phyloP scores from a whole-genome alignment of 805 yeast species.

The Candida anglica region DNA sequence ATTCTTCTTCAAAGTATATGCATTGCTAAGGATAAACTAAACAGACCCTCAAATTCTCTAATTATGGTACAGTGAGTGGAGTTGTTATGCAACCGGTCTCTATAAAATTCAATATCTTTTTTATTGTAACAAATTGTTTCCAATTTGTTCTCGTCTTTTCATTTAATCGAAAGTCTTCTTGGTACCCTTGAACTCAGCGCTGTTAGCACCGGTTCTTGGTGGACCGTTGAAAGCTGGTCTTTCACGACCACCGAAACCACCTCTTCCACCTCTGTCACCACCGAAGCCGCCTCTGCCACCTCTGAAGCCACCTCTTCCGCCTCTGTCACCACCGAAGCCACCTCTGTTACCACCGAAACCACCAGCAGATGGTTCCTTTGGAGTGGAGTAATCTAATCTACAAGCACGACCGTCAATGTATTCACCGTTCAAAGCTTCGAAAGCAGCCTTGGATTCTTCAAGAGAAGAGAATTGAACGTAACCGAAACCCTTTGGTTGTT shows the following conservation, averaged over 20 bases:
- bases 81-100: too few relatives aligned
- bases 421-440: constrained; percentile 84
- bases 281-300: constrained; percentile 30
- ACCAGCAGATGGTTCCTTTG: constrained; percentile 56
- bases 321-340: constrained; percentile 30
- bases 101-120: too few relatives aligned
- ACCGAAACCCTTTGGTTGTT: constrained; percentile 98
- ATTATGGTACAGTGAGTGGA: too few relatives aligned
- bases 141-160: background rate
- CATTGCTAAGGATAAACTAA: too few relatives aligned
- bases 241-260: constrained; percentile 32
- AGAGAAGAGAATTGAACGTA: constrained; percentile 86
- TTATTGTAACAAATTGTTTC: too few relatives aligned
- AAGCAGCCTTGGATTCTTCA: constrained; percentile 88
- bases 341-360: constrained; percentile 44
- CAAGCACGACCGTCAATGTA: constrained; percentile 88
- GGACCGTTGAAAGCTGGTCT: constrained; percentile 49
- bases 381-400: constrained; percentile 92
- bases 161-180: constrained; percentile 75
- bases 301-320: constrained; percentile 21
- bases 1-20: too few relatives aligned
- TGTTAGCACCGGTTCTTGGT: constrained; percentile 61
- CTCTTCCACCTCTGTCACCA: constrained; percentile 21
- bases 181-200: constrained; percentile 75
- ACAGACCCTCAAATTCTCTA: too few relatives aligned